Evolutionary conservation across 2,329 filamentous ascomycete genomes (phyloP).

Genomic region (Beauveria sp.): DNA sequence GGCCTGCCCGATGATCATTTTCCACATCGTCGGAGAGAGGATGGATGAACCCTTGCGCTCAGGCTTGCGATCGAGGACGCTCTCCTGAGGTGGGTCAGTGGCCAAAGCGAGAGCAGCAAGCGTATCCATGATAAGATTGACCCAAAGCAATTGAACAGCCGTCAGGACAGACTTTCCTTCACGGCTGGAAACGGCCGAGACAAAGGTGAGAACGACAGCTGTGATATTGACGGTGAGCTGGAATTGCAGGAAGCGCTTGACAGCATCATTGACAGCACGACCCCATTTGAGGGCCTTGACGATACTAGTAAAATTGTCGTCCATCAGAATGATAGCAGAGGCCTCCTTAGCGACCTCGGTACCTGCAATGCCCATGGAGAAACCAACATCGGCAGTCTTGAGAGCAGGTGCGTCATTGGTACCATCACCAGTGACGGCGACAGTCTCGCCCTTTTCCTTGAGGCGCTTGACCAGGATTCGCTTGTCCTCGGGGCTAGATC

Average conservation of each 20-base stretch:
- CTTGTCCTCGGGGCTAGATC: slow-evolving; percentile 72
- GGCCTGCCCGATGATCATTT: slow-evolving; percentile 94
- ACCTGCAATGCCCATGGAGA: slow-evolving; percentile 78
- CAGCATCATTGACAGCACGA: slow-evolving; percentile 67
- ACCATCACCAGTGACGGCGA: slow-evolving; percentile 76
- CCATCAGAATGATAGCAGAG: slow-evolving; percentile 79
- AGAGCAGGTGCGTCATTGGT: slow-evolving; percentile 78
- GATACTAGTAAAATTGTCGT: slow-evolving; percentile 82
- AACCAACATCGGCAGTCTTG: slow-evolving; percentile 74
- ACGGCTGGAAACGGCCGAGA: slow-evolving; percentile 68
- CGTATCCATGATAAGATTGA: slow-evolving; percentile 96
- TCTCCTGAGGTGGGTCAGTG: slow-evolving; percentile 80
- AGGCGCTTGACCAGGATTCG: slow-evolving; percentile 63
- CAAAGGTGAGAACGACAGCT: slow-evolving; percentile 78
- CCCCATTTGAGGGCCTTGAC: slow-evolving; percentile 80
- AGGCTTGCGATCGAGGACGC: slow-evolving; percentile 69
- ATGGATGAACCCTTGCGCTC: slow-evolving; percentile 50
- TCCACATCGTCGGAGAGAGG: slow-evolving; percentile 94
- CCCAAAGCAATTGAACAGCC: slow-evolving; percentile 89
- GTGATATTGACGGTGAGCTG: slow-evolving; percentile 88
- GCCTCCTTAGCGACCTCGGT: slow-evolving; percentile 82
- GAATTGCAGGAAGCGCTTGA: slow-evolving; percentile 70
- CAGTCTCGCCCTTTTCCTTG: slow-evolving; percentile 66
- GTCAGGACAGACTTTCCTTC: slow-evolving; percentile 70
- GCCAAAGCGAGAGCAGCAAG: slow-evolving; percentile 83